Evolutionary conservation across 148 eudicot species (phyloP).

Genomic region (Tetragonia tetragonoides): DNA sequence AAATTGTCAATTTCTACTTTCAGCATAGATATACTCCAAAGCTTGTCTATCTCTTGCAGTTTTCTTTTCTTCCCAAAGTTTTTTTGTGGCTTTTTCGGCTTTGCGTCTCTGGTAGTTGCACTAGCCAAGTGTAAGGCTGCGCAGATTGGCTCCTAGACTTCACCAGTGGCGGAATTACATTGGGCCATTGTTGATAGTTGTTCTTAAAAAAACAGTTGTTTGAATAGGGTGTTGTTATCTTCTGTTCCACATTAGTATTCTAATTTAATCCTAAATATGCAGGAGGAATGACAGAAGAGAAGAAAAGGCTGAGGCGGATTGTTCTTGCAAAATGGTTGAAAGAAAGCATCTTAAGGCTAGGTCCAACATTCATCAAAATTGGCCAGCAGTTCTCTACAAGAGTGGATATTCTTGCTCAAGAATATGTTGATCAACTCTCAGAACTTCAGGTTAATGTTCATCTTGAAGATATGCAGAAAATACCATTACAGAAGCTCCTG

Average conservation of each 20-base stretch:
- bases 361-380: conserved; percentile 96
- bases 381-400: conserved; percentile 99
- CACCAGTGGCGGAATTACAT: no score
- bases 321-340: conserved; percentile 96
- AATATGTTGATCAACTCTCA: conserved; percentile 94
- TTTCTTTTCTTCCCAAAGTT: no score
- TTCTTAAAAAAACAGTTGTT: neutral
- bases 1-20: no score
- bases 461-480: neutral
- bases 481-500: neutral
- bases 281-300: conserved; percentile 96
- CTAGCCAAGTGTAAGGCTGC: no score
- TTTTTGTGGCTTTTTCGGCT: no score
- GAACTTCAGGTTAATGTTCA: conserved; percentile 83
- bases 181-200: neutral
- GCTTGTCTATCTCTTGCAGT: no score
- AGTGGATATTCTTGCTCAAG: conserved; percentile 98
- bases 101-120: no score
- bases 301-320: conserved; percentile 65
- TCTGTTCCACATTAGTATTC: neutral
- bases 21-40: no score
- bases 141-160: no score
- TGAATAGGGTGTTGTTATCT: neutral
- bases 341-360: conserved; percentile 89
- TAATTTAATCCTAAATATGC: conserved; percentile 25